These are phyloP conservation scores for Rhodofomes roseus DNA, from an alignment of 1,284 basidiomycete species.

Conservation along the genomic window DNA sequence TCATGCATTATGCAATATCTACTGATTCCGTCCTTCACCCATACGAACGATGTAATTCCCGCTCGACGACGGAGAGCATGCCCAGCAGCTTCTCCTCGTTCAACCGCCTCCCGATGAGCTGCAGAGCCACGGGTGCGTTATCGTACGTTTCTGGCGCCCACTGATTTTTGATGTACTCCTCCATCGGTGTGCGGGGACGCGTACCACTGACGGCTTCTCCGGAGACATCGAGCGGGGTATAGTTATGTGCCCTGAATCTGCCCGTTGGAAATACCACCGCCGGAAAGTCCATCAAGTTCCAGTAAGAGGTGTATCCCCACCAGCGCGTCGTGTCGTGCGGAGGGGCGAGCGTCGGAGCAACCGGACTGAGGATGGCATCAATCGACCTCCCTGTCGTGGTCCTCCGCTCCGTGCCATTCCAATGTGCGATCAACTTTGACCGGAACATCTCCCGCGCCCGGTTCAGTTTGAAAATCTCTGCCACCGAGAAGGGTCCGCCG, in stretches of 20 bases:
- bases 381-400: conserved; percentile 49
- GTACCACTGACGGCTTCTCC: conserved; percentile 14
- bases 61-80: conserved; percentile 41
- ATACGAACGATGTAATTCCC: conserved; percentile 15
- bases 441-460: conserved; percentile 42
- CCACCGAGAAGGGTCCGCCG: conserved; percentile 33
- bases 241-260: conserved; percentile 22
- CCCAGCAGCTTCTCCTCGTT: conserved; percentile 47
- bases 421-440: conserved; percentile 41
- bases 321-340: conserved; percentile 47
- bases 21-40: not conserved
- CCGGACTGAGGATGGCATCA: conserved; percentile 52
- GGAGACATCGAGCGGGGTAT: conserved; percentile 16
- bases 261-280: conserved; percentile 51
- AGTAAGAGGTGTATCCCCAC: conserved; percentile 52
- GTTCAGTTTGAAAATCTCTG: conserved; percentile 42
- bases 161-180: conserved; percentile 36
- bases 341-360: conserved; percentile 47
- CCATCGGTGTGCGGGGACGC: conserved; percentile 36
- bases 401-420: conserved; percentile 43
- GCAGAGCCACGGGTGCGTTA: conserved; percentile 42
- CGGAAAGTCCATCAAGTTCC: conserved; percentile 56
- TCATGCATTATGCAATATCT: not conserved
- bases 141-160: conserved; percentile 43
- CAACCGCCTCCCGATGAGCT: conserved; percentile 45